Evolutionary conservation across 768 basidiomycete genomes (phyloP), one percentile per base, ranked within the genome.

Genomic region (Sarcodon sp.): DNA sequence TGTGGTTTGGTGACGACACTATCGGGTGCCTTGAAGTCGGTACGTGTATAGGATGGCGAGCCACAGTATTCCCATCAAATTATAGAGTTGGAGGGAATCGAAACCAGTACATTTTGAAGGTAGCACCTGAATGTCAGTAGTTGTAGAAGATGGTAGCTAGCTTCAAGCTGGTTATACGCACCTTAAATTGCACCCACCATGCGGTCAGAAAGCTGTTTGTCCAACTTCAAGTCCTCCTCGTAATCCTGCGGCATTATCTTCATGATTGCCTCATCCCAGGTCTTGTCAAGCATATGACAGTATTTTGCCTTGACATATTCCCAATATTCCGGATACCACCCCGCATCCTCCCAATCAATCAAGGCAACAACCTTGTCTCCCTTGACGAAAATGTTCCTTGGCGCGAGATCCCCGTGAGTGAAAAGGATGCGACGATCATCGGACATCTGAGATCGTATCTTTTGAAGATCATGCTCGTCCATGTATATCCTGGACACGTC

Each of bases 271-370:
- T 32, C 11, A 3, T 18, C 12, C 49, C 49, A 50, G 15, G 21
- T 27, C 21, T 27, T 27, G 21, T 27, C 21, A 27, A 27, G 21
- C 21, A 27, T 27, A 27, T 27, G 21, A 27, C 21, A 27, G 4
- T 27, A 27, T 27, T 27, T 27, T 27, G 21, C 21, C 4, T 27
- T 47, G 13, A 47, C 48, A 43, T 47, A 47, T 44, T 62, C 58
- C 58, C 55, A 61, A 46, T 61, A 55, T 35, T 55, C 56, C 3
- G 61, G 61, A 32, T 52, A 51, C 61, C 60, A 61, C 3, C 56
- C 59, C 10, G 57, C 50, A 35, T 32, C 36, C 43, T 59, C 58
- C 58, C 60, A 62, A 45, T 61, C 61, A 37, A 62, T 44, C 31
- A 61, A 48, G 0, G 50, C 58, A 1, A 45, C 36, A 11, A 60